Base-by-base conservation (phyloP, 306 rosid species). In the Pterocarpus santalinus region DNA sequence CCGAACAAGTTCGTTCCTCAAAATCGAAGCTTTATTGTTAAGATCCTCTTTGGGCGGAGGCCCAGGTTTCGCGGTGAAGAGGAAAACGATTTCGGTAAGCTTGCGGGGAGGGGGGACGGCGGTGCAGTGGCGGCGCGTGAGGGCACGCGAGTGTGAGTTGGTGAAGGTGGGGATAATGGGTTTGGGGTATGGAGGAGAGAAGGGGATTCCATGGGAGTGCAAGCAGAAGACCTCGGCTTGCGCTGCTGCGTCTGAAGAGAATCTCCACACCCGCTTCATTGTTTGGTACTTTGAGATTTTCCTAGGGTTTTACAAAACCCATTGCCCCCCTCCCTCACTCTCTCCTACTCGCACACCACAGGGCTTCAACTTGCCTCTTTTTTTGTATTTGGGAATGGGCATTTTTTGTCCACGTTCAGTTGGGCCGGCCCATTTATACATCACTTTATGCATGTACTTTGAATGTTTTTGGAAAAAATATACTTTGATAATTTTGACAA, bases 211-310 rank as follows among this genome's bases (percentile, higher is more conserved):
- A 72, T 63, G 60, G 74, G 62, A 79, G 44, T 55, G 65, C 73
- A 58, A 71, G 87, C 66, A 67, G 47, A 76, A 60, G 8, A 76
- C 65, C 61, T 82, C 87, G 3, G 82, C 78, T 78, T 80, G 86
- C 33, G 81, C 86, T 44, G 80, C 61, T 4, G 61, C 87, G 68
- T 84, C 83, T 9, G 90, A 64, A 16, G 74, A 85, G 80, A 91
- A 83, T 73, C 81, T 86, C 88, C 88, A 87, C 11, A 63, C 76
- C 38, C 87, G 92, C 84, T 81, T 91, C 98, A 94, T 91, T 63
- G 81, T 69, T 14, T 13, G 8, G 4, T 39, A 47, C 14, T n/a
- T 12, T 15, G 6, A 44, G 7, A 32, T 47, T 32, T 43, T 39
- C 4, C 15, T 79, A 58, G 89, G 87, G 85, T 80, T 84, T 79